Conservation (phyloP, 179 eudicot species). For the Carnegiea gigantea region DNA sequence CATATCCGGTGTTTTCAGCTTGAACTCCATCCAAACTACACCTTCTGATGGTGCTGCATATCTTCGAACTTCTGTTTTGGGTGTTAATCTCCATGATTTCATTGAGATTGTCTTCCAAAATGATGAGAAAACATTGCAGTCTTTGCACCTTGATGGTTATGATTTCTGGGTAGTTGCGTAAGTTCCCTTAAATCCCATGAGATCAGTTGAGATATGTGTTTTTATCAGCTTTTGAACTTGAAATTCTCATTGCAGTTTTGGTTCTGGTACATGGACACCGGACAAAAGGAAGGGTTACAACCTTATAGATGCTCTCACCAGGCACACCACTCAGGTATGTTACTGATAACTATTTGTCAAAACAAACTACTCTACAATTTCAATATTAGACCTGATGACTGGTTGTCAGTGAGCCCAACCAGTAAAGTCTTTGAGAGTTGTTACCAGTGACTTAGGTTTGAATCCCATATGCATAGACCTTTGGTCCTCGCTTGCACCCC, state of each 20-base stretch:
- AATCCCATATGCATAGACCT: too few relatives aligned
- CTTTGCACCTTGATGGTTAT: constrained; percentile 98
- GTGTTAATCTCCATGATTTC: constrained; percentile 60
- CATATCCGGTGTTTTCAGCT: constrained; percentile 64
- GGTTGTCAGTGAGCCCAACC: too few relatives aligned
- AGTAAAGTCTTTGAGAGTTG: too few relatives aligned
- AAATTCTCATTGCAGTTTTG: constrained; percentile 46
- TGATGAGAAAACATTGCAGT: constrained; percentile 56
- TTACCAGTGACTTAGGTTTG: too few relatives aligned
- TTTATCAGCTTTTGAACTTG: constrained; percentile 4
- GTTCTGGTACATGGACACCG: constrained; percentile 68
- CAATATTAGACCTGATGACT: not conserved
- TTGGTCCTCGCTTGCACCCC: too few relatives aligned
- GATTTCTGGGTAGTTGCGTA: constrained; percentile 97
- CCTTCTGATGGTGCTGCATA: constrained; percentile 57
- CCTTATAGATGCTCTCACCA: constrained; percentile 72
- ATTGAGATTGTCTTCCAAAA: constrained; percentile 78
- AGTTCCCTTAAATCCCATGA: constrained; percentile 8
- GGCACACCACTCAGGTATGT: constrained; percentile 82
- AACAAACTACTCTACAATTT: not conserved
- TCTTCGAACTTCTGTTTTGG: constrained; percentile 58
- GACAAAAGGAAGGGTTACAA: constrained; percentile 60
- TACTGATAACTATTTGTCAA: not conserved
- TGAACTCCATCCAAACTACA: constrained; percentile 47
- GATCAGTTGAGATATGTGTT: not conserved